Evolutionary conservation across 1,139 yeast species (phyloP), one percentile per base, ranked within the genome.

Genomic region (Tardiomyces blankii): DNA sequence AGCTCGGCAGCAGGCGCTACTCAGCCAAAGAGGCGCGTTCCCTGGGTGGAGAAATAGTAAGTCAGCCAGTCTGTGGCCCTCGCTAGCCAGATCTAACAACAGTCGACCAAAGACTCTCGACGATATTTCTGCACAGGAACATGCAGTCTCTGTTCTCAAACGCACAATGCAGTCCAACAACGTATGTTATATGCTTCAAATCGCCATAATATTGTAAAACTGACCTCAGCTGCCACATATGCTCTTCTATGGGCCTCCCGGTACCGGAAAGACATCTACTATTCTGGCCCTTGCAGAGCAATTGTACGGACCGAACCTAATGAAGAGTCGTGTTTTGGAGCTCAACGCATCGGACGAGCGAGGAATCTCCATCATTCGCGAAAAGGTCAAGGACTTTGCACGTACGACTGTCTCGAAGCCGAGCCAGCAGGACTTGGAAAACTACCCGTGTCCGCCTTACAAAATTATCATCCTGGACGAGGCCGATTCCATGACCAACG

Each of bases 181-280:
- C 11, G 67, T 64, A 45, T 38, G 60, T 11, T 5, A 30, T 30
- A 13, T 9, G 35, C 16, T 11, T 30, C 12, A 9, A 27, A 27
- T 12, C 5, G 35, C 9, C 11, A 4, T 30, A 5, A 30, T 5
- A 30, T 4, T 30, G 3, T 5, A 30, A 3, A 3, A 30, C 35
- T 30, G 11, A 30, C 35, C 16, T 5, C 9, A 18, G 45, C 59
- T 88, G 47, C 97, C 98, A 2, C 97, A 91, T 63, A 86, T 89
- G 95, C 68, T 91, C 43, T 89, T 89, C 66, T 89, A 89, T 61
- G 97, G 97, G 0, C 96, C 97, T 6, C 96, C 97, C 44, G 97
- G 97, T 30, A 89, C 97, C 0, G 97, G 97, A 50, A 89, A 89
- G 59, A 89, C 97, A 0, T 87, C 96, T 1, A 89, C 97, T 0